A percentile compares a stretch with the other conserved stretches of the same genome.
Evolutionary conservation across 495 filamentous ascomycete species (phyloP).

Genomic region (Daldinia caldariorum): DNA sequence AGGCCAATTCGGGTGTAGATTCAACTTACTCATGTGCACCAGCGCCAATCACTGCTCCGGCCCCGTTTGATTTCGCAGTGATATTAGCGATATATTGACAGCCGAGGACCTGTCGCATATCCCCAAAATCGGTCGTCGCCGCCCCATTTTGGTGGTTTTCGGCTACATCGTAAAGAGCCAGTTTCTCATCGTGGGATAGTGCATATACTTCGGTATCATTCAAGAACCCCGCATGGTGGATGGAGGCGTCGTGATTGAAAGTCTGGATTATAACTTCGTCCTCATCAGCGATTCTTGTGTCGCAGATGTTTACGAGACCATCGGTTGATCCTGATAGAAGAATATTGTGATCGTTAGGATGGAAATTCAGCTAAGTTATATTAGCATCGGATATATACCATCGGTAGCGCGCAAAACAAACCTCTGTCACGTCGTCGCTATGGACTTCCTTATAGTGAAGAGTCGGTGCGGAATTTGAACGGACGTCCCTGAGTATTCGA

Average conservation of each 20-base stretch:
- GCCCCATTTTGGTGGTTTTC: conserved; percentile 66
- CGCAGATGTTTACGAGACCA: conserved; percentile 85
- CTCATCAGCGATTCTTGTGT: conserved; percentile 77
- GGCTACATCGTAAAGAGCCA: conserved; percentile 76
- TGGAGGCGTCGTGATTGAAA: conserved; percentile 83
- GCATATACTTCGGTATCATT: conserved; percentile 73
- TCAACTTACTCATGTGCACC: conserved; percentile 67
- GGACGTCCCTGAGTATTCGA: conserved; percentile 67
- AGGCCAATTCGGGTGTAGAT: not conserved
- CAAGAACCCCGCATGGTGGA: conserved; percentile 87
- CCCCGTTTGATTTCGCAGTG: conserved; percentile 62
- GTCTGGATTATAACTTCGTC: conserved; percentile 87
- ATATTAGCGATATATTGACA: conserved; percentile 89
- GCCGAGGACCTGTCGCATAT: conserved; percentile 73
- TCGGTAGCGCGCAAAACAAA: conserved; percentile 42
- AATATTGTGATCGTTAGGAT: conserved; percentile 68
- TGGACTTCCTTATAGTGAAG: conserved; percentile 84
- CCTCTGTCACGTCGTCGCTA: conserved; percentile 90
- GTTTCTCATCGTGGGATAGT: conserved; percentile 80
- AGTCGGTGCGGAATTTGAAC: conserved; percentile 62
- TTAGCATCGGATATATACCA: conserved; percentile 7
- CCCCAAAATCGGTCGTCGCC: conserved; percentile 72
- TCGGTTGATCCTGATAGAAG: conserved; percentile 93
- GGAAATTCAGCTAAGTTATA: conserved; percentile 70
- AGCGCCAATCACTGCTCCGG: conserved; percentile 67